Percentiles rank a stretch among this genome's conserved stretches.
Conservation (phyloP, 306 rosid genomes). For the Urtica urens region DNA sequence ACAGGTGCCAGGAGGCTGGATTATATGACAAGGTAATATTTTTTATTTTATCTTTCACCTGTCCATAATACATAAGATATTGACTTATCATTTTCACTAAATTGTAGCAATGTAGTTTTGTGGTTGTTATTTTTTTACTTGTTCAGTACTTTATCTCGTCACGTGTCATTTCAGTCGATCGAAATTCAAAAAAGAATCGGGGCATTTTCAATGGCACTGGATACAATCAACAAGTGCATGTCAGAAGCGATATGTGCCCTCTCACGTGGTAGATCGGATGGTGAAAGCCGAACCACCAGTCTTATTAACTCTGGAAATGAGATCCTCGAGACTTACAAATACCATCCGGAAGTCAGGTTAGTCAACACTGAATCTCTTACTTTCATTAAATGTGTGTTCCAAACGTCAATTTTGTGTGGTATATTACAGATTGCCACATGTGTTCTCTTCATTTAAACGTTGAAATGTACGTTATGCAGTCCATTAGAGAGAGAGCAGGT, state of each 20-base stretch:
- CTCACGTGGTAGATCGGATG: constrained; percentile 90
- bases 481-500: constrained; percentile 78
- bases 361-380: constrained; percentile 5
- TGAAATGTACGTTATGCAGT: constrained; percentile 39
- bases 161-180: constrained; percentile 45
- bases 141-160: neutral
- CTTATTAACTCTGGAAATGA: constrained; percentile 91
- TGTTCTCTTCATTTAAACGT: constrained; percentile 4
- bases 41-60: constrained; percentile 1
- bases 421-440: neutral
- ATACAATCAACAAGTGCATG: constrained; percentile 87
- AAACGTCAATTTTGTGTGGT: too few relatives aligned
- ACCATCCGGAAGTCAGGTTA: constrained; percentile 71
- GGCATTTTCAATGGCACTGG: constrained; percentile 86
- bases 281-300: constrained; percentile 83
- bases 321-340: constrained; percentile 64
- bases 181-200: constrained; percentile 93
- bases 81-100: too few relatives aligned
- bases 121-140: neutral
- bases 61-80: neutral
- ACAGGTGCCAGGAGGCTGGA: constrained; percentile 90
- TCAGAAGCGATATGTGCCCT: constrained; percentile 87
- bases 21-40: constrained; percentile 66
- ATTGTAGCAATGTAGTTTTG: neutral
- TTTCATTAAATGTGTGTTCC: neutral